Percentiles rank a stretch among this genome's conserved stretches.
Evolutionary conservation across 768 basidiomycete species (phyloP).

Genomic region (Daedaleopsis sinensis): DNA sequence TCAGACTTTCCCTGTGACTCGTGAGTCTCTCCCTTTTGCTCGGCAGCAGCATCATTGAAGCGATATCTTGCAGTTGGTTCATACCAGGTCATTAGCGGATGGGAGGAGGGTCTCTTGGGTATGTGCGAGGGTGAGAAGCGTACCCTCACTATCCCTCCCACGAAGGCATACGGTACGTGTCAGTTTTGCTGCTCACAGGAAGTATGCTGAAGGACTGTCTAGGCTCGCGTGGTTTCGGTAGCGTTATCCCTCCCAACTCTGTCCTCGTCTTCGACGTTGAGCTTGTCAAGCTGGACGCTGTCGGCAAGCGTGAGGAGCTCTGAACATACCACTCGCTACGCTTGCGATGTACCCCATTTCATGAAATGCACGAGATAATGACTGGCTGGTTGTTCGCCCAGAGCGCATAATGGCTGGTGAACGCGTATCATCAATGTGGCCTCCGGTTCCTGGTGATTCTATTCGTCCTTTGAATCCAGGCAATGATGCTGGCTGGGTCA

Average conservation of each 20-base stretch:
- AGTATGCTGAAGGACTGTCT: background rate
- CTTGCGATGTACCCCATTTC: background rate
- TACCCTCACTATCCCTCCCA: constrained; percentile 81
- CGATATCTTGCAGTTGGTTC: constrained; percentile 56
- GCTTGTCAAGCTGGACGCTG: constrained; percentile 63
- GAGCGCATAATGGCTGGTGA: no score
- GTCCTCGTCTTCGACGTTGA: constrained; percentile 89
- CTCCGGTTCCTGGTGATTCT: no score
- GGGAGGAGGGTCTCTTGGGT: constrained; percentile 80
- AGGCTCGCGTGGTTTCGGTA: constrained; percentile 79
- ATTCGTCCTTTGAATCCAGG: no score
- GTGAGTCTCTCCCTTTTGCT: constrained; percentile 43
- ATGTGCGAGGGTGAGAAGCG: constrained; percentile 92
- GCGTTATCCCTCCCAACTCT: constrained; percentile 76
- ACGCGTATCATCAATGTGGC: no score
- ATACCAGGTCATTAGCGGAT: constrained; percentile 83
- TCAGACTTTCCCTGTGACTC: constrained; percentile 74
- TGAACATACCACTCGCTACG: constrained; percentile 27
- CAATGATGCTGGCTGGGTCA: no score
- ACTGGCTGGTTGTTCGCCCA: no score
- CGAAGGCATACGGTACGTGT: constrained; percentile 79
- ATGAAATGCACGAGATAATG: background rate
- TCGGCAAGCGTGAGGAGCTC: constrained; percentile 54
- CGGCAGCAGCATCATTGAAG: background rate
- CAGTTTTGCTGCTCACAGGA: background rate